Evolutionary conservation across 169 alveolate genomes (phyloP).

Genomic region (Miamiensis avidus): DNA sequence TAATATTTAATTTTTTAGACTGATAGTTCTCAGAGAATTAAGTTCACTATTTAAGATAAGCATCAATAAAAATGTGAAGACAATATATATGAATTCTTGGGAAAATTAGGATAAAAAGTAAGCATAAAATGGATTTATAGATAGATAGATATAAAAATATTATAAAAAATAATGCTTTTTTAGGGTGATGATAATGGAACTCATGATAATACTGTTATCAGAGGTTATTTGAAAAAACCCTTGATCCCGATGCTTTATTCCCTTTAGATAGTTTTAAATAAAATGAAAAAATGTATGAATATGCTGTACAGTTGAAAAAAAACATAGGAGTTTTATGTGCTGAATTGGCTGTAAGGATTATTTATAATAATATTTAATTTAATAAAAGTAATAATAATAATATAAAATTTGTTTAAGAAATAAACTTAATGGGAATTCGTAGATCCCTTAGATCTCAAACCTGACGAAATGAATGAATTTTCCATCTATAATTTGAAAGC

Average conservation of each 20-base stretch:
- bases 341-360: background rate
- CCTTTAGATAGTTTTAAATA: background rate
- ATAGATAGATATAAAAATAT: background rate
- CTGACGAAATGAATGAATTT: constrained; percentile 11
- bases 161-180: background rate
- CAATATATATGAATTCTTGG: constrained; percentile 45
- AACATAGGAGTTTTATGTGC: background rate
- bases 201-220: constrained; percentile 7
- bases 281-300: background rate
- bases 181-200: background rate
- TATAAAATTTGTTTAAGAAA: background rate
- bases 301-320: background rate
- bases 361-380: background rate
- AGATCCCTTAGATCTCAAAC: constrained; percentile 23
- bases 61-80: constrained; percentile 41
- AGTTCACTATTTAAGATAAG: constrained; percentile 17
- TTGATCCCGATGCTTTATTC: constrained; percentile 17
- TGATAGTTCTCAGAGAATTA: constrained; percentile 16
- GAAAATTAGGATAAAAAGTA: constrained; percentile 36
- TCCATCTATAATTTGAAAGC: constrained; percentile 28
- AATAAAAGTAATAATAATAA: too few relatives aligned
- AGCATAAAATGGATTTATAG: background rate
- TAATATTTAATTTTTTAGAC: too few relatives aligned
- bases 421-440: constrained; percentile 4
- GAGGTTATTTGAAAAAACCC: constrained; percentile 17